Percentiles rank a stretch among this genome's conserved stretches.
phyloP scores from a whole-genome alignment of 202 grass and related monocot genomes.

The Hordeum pubiflorum region DNA sequence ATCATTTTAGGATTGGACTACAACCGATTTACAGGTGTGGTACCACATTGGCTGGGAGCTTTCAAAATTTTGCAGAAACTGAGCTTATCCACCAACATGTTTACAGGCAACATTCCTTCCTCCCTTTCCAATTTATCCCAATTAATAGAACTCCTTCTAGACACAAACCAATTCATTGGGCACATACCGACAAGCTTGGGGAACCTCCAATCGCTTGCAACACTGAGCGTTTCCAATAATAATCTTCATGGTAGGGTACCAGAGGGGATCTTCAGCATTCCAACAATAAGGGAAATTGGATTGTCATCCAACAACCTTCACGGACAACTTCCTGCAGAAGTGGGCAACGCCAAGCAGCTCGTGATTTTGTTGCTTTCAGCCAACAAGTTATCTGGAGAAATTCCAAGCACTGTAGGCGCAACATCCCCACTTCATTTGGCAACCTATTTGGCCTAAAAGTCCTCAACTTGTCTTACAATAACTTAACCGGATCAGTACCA shows the following conservation, averaged over 20 bases:
- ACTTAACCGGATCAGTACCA: background rate
- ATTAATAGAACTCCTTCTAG: background rate
- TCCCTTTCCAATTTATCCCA: background rate
- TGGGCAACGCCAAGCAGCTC: conserved; percentile 22
- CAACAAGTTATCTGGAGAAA: background rate
- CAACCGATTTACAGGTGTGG: conserved; percentile 19
- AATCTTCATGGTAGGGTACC: conserved; percentile 25
- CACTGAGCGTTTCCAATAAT: conserved; percentile 15
- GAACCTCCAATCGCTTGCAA: background rate
- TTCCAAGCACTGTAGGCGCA: background rate
- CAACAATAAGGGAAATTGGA: background rate
- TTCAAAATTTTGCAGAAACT: background rate
- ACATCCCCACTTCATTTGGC: background rate
- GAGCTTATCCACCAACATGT: background rate
- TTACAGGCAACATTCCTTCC: conserved; percentile 25
- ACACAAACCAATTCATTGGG: background rate
- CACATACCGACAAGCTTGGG: conserved; percentile 5
- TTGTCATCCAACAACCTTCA: conserved; percentile 22
- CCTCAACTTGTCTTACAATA: conserved; percentile 14
- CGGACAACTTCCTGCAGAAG: background rate
- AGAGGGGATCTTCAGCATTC: background rate
- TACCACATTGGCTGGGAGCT: conserved; percentile 8
- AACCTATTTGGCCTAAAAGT: background rate
- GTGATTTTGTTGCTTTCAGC: background rate
- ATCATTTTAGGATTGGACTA: background rate